Evolutionary conservation across 768 basidiomycete genomes (phyloP).

Genomic region (Hygrophoropsis aurantiaca): DNA sequence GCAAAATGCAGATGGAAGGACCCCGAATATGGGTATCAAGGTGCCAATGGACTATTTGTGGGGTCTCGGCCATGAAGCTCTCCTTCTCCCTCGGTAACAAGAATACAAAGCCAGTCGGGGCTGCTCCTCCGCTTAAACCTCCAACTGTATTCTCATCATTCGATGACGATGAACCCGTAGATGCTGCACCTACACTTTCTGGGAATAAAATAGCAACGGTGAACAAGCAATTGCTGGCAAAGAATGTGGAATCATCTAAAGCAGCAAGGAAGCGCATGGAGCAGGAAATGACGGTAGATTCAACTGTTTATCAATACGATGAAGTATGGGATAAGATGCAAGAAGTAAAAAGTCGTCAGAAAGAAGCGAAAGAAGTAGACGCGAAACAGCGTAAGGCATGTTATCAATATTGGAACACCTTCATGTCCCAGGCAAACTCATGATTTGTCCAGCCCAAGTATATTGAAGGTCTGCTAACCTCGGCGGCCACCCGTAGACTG

Average conservation of each 20-base stretch:
- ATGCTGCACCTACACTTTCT: conserved; percentile 47
- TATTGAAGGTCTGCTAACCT: conserved; percentile 72
- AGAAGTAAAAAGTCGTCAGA: conserved; percentile 72
- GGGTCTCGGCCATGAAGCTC: conserved; percentile 65
- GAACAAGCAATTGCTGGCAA: conserved; percentile 58
- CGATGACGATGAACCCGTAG: conserved; percentile 60
- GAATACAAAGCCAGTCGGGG: conserved; percentile 55
- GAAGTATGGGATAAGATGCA: conserved; percentile 97
- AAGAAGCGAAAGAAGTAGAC: conserved; percentile 76
- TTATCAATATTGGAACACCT: neutral
- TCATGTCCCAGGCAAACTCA: neutral
- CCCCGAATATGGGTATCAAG: neutral
- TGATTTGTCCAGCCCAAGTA: conserved; percentile 77
- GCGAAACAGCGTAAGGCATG: conserved; percentile 75
- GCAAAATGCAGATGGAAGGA: conserved; percentile 3
- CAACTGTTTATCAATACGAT: conserved; percentile 91
- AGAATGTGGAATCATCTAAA: conserved; percentile 60
- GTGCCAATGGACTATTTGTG: no score
- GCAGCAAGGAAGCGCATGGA: conserved; percentile 73
- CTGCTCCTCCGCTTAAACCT: conserved; percentile 52
- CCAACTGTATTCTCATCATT: conserved; percentile 63
- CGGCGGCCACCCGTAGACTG: conserved; percentile 84
- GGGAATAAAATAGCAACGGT: conserved; percentile 39
- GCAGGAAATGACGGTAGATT: conserved; percentile 75
- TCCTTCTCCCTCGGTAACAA: conserved; percentile 75